phyloP scores from a whole-genome alignment of 441 rosid genomes.

The Cnidoscolus chayamansa region DNA sequence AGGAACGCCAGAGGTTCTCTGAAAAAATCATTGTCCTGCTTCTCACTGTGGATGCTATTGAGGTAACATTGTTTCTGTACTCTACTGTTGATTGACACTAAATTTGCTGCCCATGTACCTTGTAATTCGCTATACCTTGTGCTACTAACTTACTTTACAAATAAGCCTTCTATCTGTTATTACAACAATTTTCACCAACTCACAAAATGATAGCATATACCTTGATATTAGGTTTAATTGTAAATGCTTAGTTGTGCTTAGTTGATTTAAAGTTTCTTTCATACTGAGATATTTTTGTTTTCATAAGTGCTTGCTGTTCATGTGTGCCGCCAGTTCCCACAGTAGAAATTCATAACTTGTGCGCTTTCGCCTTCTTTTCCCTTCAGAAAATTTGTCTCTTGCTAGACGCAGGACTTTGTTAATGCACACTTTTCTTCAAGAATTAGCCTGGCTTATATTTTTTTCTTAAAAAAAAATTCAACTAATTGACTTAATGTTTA shows the following conservation, averaged over 20 bases:
- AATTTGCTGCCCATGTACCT: too few relatives aligned
- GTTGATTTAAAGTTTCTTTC: background rate
- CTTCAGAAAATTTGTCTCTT: background rate
- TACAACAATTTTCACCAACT: too few relatives aligned
- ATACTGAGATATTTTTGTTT: background rate
- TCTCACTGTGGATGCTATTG: slow-evolving; percentile 88
- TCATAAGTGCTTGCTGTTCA: background rate
- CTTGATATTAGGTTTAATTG: too few relatives aligned
- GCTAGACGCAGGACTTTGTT: background rate
- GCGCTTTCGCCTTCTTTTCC: background rate
- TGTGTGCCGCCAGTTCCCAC: background rate
- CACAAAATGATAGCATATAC: too few relatives aligned
- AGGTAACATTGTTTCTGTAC: slow-evolving; percentile 43
- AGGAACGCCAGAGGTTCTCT: slow-evolving; percentile 72
- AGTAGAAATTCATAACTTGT: background rate
- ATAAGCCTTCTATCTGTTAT: too few relatives aligned
- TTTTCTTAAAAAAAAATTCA: background rate
- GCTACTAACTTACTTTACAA: too few relatives aligned
- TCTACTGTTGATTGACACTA: background rate
- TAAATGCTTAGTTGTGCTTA: too few relatives aligned
- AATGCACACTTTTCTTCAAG: background rate
- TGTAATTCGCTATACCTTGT: too few relatives aligned
- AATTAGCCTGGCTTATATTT: background rate
- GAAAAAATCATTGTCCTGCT: slow-evolving; percentile 86
- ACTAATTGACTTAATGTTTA: background rate